Base-by-base conservation (phyloP, 805 yeast species). In the Candida pseudofarinosa region DNA sequence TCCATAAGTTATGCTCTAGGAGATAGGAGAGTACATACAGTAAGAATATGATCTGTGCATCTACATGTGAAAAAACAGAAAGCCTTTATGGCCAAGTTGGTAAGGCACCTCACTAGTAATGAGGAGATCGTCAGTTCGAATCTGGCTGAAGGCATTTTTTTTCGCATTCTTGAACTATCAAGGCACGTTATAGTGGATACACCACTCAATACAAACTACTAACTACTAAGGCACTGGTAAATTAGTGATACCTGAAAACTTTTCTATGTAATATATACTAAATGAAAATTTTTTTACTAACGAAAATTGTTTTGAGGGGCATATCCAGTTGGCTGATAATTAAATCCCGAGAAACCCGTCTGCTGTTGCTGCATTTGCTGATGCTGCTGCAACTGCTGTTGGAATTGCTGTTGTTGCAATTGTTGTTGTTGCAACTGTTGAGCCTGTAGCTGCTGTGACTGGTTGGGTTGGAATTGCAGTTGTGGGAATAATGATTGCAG, bases 351-450 rank as follows among this genome's bases (percentile, higher is more conserved):
- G n/a, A 33, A 35, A 15, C 41, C 40, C n/a, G 47, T 44, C n/a
- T 40, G 44, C 30, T 42, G 49, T 20, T n/a, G 42, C 19, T 35
- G 35, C n/a, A 18, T 13, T 18, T 47, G 55, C 43, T 50, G 59
- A 14, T 47, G 55, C 43, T 50, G 59, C 30, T 45, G 53, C 10
- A 31, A 28, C 33, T 40, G 49, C 31, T 33, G 46, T 28, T 44
- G 47, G 12, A 35, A 41, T 17, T 28, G 36, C 23, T 40, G 37
- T 26, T 44, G 48, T 17, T 47, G 58, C 42, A 50, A 60, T 33
- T 46, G 53, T 7, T 35, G 38, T 31, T 41, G 51, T 28, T 35
- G 48, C 19, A 30, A 28, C 17, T 34, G 45, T 19, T 37, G 46
- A 1, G 23, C 47, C 41, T 51, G 56, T 23, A 19, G 44, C 26